phyloP scores from a whole-genome alignment of 129 eudicot species.

The Chrysanthemum lavandulifolium region DNA sequence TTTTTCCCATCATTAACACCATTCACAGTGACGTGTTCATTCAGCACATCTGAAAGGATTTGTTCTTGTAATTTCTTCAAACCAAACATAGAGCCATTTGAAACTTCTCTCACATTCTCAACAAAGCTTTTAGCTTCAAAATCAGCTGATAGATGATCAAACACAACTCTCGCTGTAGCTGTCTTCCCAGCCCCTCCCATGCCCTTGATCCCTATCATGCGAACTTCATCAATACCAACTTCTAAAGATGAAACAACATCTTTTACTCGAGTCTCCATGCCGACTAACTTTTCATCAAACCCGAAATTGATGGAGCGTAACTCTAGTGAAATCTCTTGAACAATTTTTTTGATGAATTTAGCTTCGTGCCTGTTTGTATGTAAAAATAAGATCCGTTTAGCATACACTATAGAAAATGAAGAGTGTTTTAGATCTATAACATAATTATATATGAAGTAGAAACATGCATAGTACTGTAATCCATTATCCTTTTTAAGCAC shows the following conservation, averaged over 20 bases:
- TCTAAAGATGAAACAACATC: slow-evolving; percentile 12
- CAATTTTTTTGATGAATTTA: slow-evolving; percentile 6
- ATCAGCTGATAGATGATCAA: background rate
- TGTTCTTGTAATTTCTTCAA: slow-evolving; percentile 13
- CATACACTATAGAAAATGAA: too few relatives aligned
- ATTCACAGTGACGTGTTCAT: background rate
- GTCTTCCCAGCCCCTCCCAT: slow-evolving; percentile 22
- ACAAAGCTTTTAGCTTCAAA: slow-evolving; percentile 17
- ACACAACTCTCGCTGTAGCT: slow-evolving; percentile 14
- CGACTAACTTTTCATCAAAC: slow-evolving; percentile 9
- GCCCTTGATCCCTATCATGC: slow-evolving; percentile 25
- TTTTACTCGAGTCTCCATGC: slow-evolving; percentile 6
- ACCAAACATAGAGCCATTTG: background rate
- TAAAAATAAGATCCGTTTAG: too few relatives aligned
- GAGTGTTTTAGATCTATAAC: too few relatives aligned
- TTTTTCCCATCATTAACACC: background rate
- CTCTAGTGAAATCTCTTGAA: slow-evolving; percentile 12
- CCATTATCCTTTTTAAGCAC: too few relatives aligned
- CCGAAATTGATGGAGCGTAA: background rate
- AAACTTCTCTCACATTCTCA: slow-evolving; percentile 13
- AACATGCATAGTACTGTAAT: too few relatives aligned
- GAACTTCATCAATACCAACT: slow-evolving; percentile 7
- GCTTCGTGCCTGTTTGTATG: slow-evolving; percentile 6
- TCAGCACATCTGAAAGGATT: slow-evolving; percentile 5
- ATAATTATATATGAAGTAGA: too few relatives aligned